These are phyloP conservation scores for Sphagnum contortum DNA, from an alignment of 225 moss, liverwort and hornwort genomes.

Conservation along the genomic window DNA sequence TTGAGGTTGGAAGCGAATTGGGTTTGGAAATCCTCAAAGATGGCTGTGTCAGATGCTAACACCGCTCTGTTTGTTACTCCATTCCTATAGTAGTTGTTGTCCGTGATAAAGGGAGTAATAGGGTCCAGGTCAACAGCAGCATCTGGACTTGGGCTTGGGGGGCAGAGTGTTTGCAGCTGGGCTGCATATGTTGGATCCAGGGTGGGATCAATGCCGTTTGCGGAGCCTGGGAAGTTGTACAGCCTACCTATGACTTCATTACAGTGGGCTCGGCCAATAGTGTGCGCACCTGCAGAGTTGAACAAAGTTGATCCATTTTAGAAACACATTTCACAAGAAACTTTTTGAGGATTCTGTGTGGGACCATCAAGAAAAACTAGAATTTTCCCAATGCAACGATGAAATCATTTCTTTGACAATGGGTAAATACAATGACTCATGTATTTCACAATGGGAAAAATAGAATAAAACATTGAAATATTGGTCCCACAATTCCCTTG, in stretches of 20 bases:
- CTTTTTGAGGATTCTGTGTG: neutral
- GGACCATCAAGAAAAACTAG: neutral
- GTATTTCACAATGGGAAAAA: neutral
- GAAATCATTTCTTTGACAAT: neutral
- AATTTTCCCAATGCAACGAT: too few relatives aligned
- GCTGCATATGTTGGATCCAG: constrained; percentile 27
- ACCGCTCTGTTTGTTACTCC: constrained; percentile 48
- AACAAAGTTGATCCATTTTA: neutral
- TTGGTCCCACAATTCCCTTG: too few relatives aligned
- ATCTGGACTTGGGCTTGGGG: constrained; percentile 28
- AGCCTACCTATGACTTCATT: constrained; percentile 29
- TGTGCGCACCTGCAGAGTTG: constrained; percentile 61
- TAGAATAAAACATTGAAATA: too few relatives aligned
- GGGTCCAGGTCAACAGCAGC: constrained; percentile 28
- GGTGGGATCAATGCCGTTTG: constrained; percentile 43
- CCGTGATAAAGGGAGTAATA: constrained; percentile 46
- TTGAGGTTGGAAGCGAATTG: constrained; percentile 46
- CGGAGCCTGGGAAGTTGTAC: constrained; percentile 39
- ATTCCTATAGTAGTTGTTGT: constrained; percentile 63
- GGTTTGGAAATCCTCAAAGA: constrained; percentile 37
- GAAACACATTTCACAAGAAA: neutral
- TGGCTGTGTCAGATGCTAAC: constrained; percentile 35
- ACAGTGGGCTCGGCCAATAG: constrained; percentile 64
- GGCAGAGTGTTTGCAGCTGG: constrained; percentile 23
- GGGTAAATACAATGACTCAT: neutral